Percentiles rank a stretch among this genome's conserved stretches.
phyloP scores from a whole-genome alignment of 2,329 filamentous ascomycete species.

The Lithohypha guttulata region DNA sequence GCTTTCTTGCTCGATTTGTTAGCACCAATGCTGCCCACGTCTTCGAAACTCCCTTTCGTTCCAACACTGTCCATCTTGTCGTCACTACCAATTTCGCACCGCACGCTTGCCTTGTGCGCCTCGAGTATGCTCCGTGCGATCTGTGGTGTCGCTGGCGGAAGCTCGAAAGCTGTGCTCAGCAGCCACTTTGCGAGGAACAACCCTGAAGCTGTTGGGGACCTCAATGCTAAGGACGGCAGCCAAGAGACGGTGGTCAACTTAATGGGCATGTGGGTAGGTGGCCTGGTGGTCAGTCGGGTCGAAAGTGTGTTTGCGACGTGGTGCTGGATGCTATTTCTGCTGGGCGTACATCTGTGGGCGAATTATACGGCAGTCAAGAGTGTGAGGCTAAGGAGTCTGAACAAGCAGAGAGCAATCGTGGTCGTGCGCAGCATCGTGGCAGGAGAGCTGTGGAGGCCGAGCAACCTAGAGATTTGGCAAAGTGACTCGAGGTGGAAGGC shows the following conservation, averaged over 20 bases:
- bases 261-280: conserved; percentile 74
- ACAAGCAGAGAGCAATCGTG: conserved; percentile 74
- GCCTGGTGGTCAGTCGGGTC: conserved; percentile 66
- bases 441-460: conserved; percentile 18
- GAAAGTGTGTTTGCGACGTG: conserved; percentile 63
- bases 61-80: background rate
- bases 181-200: conserved; percentile 81
- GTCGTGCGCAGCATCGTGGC: conserved; percentile 41
- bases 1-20: conserved; percentile 79
- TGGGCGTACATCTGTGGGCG: conserved; percentile 66
- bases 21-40: conserved; percentile 59
- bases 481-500: conserved; percentile 5
- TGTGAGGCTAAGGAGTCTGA: conserved; percentile 74
- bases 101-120: conserved; percentile 40
- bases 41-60: conserved; percentile 28
- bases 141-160: conserved; percentile 82
- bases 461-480: no score
- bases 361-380: conserved; percentile 79
- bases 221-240: conserved; percentile 91
- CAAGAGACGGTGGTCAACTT: conserved; percentile 91
- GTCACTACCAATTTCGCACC: background rate
- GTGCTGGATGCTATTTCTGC: conserved; percentile 57
- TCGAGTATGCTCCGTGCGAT: conserved; percentile 55
- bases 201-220: conserved; percentile 65
- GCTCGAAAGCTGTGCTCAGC: conserved; percentile 80